phyloP scores from a whole-genome alignment of 2,329 filamentous ascomycete species.

The Pseudogymnoascus sp. region DNA sequence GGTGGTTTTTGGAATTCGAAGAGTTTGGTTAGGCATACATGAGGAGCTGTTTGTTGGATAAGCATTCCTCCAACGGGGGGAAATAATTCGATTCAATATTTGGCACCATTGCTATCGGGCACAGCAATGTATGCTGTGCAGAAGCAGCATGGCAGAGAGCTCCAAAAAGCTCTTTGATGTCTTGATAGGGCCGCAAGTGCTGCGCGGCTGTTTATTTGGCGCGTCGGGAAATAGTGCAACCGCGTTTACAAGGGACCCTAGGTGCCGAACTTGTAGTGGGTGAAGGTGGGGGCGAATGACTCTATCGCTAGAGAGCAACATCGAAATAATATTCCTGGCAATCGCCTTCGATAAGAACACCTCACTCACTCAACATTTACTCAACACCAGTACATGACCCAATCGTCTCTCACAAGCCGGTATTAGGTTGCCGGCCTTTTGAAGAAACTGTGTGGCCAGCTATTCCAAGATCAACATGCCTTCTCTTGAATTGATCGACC shows the following conservation, averaged over 20 bases:
- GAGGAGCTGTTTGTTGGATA: conserved; percentile 70
- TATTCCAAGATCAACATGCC: conserved; percentile 30
- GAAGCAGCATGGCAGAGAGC: conserved; percentile 21
- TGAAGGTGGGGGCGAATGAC: conserved; percentile 6
- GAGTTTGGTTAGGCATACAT: conserved; percentile 49
- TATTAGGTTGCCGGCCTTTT: neutral
- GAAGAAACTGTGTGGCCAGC: neutral
- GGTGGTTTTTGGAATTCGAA: conserved; percentile 13
- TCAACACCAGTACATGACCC: conserved; percentile 2
- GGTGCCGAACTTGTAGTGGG: neutral
- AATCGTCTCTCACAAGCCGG: neutral
- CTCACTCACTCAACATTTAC: no score
- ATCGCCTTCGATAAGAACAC: neutral
- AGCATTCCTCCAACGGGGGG: conserved; percentile 75
- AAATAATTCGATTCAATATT: conserved; percentile 65
- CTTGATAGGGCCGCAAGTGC: conserved; percentile 5
- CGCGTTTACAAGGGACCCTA: neutral
- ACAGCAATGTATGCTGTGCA: conserved; percentile 31
- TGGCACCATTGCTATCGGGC: conserved; percentile 59
- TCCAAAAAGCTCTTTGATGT: conserved; percentile 18
- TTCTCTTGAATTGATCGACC: conserved; percentile 53
- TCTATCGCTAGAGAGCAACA: neutral
- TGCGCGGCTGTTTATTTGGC: conserved; percentile 12
- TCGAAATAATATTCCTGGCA: neutral
- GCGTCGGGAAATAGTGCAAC: conserved; percentile 10